These are phyloP conservation scores for Talaromyces sp. DNA, from an alignment of 2,329 filamentous ascomycete genomes.

Conservation along the genomic window DNA sequence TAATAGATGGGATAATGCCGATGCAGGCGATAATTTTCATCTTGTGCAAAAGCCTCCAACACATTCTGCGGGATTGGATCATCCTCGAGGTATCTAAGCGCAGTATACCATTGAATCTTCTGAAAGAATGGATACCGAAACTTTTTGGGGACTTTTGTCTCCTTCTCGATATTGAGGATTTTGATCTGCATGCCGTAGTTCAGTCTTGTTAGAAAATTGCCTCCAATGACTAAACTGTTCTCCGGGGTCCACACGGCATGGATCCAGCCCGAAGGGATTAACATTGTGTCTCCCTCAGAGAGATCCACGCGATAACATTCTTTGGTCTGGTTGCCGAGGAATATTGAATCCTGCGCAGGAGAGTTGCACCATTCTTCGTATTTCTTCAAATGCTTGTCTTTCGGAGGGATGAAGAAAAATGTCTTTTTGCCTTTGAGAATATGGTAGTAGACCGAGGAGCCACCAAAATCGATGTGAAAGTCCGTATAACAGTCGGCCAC, in stretches of 20 bases:
- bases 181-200: slow-evolving; percentile 69
- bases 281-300: slow-evolving; percentile 68
- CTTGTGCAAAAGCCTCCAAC: slow-evolving; percentile 57
- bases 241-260: slow-evolving; percentile 72
- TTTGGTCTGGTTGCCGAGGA: slow-evolving; percentile 65
- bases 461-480: slow-evolving; percentile 73
- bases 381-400: slow-evolving; percentile 68
- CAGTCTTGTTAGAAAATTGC: slow-evolving; percentile 68
- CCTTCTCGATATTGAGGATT: slow-evolving; percentile 67
- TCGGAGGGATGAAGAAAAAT: slow-evolving; percentile 72
- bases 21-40: slow-evolving; percentile 56
- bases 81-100: slow-evolving; percentile 65
- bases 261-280: slow-evolving; percentile 73
- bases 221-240: slow-evolving; percentile 71
- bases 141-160: slow-evolving; percentile 65
- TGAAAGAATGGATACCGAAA: slow-evolving; percentile 71
- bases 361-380: slow-evolving; percentile 73
- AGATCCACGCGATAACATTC: slow-evolving; percentile 70
- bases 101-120: slow-evolving; percentile 69
- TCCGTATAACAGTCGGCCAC: slow-evolving; percentile 72
- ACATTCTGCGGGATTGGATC: slow-evolving; percentile 65
- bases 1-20: slow-evolving; percentile 61
- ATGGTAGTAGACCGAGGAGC: slow-evolving; percentile 71
- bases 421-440: slow-evolving; percentile 70
- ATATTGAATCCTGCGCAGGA: slow-evolving; percentile 67